A percentile compares a stretch with the other conserved stretches of the same genome.
Conservation (phyloP, 2,329 filamentous ascomycete species). For the Pseudogymnoascus sp. region DNA sequence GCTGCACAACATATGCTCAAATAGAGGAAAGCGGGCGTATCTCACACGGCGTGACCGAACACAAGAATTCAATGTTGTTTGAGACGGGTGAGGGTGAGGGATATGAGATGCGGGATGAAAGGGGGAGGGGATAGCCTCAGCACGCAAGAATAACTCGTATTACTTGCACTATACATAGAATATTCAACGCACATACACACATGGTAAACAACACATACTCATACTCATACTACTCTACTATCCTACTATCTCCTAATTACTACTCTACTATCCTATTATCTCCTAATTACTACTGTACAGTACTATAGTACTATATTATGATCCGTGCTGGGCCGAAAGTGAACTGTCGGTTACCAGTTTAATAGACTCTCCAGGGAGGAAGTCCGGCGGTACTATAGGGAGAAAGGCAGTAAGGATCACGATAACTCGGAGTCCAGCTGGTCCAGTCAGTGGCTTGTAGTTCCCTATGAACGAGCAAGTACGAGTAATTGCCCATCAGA, state of each 20-base stretch:
- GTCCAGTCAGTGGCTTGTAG: not conserved
- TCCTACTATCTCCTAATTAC: too few species aligned
- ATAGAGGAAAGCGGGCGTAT: not conserved
- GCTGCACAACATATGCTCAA: not conserved
- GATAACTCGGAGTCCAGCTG: not conserved
- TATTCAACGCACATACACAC: not conserved
- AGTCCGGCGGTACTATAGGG: not conserved
- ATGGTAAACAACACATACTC: not conserved
- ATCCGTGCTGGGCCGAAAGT: not conserved
- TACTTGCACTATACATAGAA: not conserved
- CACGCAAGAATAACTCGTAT: slow-evolving; percentile 2
- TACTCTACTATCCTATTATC: not conserved
- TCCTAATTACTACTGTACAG: not conserved
- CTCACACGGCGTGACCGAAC: not conserved
- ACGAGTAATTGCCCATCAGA: not conserved
- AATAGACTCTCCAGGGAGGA: not conserved
- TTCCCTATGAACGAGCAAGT: not conserved
- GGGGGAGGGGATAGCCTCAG: not conserved
- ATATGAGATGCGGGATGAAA: not conserved
- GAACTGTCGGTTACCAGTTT: not conserved
- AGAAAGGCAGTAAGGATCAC: slow-evolving; percentile 3
- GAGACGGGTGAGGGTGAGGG: not conserved
- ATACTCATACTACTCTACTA: not conserved
- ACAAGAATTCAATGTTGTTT: not conserved
- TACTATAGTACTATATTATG: not conserved